Evolutionary conservation across 305 asterid genomes (phyloP), one percentile per base, ranked within the genome.

Genomic region (Rubia peregrina): DNA sequence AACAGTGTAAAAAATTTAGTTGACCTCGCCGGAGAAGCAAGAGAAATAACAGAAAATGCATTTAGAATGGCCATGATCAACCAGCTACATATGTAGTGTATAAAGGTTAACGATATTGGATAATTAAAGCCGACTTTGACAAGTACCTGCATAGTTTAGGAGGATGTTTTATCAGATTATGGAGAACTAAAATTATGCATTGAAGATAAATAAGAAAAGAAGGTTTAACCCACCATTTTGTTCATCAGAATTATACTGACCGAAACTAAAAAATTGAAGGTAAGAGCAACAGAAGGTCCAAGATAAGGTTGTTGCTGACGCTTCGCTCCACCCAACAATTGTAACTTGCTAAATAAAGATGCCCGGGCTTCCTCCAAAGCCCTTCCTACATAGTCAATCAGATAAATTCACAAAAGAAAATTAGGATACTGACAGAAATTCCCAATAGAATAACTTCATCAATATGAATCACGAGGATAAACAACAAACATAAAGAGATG

Each of bases 41-140:
- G 78, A 79, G 98, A 82, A 78, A 94, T 89, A 68, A 94, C 78
- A 61, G 98, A 91, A 71, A 89, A 72, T 67, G 89, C 69, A 72
- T 87, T 91, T 65, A 94, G 81, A 77, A 94, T 70, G 19, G 98
- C 97, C 98, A 94, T 89, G 70, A 94, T 86, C 69, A 87, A 72
- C 96, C 96, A 94, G 84, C 99, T 91, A 85, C 83, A 83, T 69
- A 85, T 72, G 78, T 94, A 94, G 89, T 94, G 99, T 74, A 94
- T 88, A 78, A 91, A 94, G 68, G 90, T 89, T 78, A 94, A 87
- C 83, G 86, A 87, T 74, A 94, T 94, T 6, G 98, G 98, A 79
- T 87, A 94, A 60, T 94, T 90, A 71, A 94, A 94, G 67, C 99
- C 99, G 55, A 86, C 85, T 33, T 83, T 85, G 76, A 94, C 96